Conservation (phyloP, 2,329 filamentous ascomycete genomes). For the Scortechinia acanthostroma region DNA sequence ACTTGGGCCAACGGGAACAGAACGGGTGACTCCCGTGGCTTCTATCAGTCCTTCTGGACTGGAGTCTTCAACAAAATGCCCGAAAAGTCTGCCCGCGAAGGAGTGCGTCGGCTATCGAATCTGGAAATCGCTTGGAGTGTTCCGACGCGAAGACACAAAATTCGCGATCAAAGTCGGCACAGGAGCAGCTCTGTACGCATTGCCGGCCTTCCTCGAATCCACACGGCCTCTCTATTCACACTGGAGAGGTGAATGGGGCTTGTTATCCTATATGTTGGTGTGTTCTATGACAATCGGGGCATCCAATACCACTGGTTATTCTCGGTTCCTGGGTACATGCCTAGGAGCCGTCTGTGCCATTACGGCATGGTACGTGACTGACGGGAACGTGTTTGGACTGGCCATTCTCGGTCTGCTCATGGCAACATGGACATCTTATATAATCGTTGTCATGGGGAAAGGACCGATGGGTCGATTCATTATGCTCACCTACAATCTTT, state of each 20-base stretch:
- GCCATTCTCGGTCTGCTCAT: conserved; percentile 76
- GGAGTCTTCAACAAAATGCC: conserved; percentile 3
- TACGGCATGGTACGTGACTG: conserved; percentile 69
- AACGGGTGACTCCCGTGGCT: no score
- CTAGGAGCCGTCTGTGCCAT: conserved; percentile 73
- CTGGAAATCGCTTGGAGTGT: not conserved
- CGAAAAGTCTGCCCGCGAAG: conserved; percentile 21
- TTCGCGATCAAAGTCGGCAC: conserved; percentile 92
- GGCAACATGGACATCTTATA: conserved; percentile 77
- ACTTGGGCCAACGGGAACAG: no score
- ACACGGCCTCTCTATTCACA: conserved; percentile 76
- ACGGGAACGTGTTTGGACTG: conserved; percentile 69
- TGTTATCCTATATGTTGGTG: conserved; percentile 95
- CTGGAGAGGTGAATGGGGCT: conserved; percentile 94
- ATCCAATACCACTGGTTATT: conserved; percentile 83
- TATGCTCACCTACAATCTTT: conserved; percentile 91
- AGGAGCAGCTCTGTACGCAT: conserved; percentile 80
- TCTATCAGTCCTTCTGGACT: no score
- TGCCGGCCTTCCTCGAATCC: conserved; percentile 75
- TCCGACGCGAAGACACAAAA: conserved; percentile 10
- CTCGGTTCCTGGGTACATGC: conserved; percentile 79
- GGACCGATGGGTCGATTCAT: conserved; percentile 90
- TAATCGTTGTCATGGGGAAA: conserved; percentile 77
- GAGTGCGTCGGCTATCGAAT: conserved; percentile 40
- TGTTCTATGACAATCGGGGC: conserved; percentile 96